Base-by-base conservation (phyloP, 1,139 yeast genomes). In the Debaryomyces robertsiae region DNA sequence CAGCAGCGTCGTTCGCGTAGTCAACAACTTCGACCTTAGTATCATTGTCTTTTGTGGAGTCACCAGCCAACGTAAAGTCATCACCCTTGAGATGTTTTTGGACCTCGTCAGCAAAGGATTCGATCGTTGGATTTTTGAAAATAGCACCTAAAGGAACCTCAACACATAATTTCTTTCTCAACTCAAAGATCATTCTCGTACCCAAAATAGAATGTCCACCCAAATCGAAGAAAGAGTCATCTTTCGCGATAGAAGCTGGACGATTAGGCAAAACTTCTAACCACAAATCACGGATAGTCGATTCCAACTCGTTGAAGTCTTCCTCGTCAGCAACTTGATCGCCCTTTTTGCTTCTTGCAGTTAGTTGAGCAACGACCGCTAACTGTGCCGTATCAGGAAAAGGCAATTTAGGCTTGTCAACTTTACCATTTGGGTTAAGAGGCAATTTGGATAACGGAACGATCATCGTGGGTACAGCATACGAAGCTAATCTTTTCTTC, bases 171-270 rank as follows among this genome's bases (percentile, higher is more conserved):
- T 76, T 77, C 69, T 86, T 85, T 61, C 97, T 80, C 50, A 93
- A 77, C 53, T 87, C 93, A 56, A 93, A 93, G 49, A 93, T 93
- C 97, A 94, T 90, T 61, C 95, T 79, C 0, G 99, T 94, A 9
- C 98, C 98, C 50, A 93, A 73, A 53, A 94, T 91, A 0, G 98
- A 91, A 63, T 94, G 98, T 3, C 99, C 99, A 44, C 99, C 99
- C 44, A 94, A 71, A 58, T 94, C 99, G 57, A 94, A 94, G 78
- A 94, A 94, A 2, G 95, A 87, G 60, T 94, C 98, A 3, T 77
- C 75, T 32, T 84, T 84, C 27, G 83, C 75, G 39, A 90, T 78
- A 7, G 84, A 65, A 1, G 93, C 83, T 7, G 98, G 96, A 49
- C 81, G 78, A 49, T 82, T 85, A 30, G 98, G 98, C 50, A 94